Evolutionary conservation across 495 filamentous ascomycete species (phyloP).

Genomic region (Penicillium samsonianum): DNA sequence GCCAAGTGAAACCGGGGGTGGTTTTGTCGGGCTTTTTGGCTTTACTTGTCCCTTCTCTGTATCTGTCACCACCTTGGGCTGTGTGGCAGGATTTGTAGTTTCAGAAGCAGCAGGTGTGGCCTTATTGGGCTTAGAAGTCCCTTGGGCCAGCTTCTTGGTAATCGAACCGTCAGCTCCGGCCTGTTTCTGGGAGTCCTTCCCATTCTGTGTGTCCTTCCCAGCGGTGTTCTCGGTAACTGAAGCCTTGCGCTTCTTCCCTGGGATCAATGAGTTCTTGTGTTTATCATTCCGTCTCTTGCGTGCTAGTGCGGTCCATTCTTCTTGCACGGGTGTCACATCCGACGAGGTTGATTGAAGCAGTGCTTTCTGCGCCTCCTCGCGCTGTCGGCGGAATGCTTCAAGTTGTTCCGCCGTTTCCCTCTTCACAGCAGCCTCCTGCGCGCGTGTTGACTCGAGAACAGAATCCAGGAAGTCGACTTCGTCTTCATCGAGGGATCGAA

Average conservation of each 20-base stretch:
- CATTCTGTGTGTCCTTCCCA: slow-evolving; percentile 13
- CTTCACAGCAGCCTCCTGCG: slow-evolving; percentile 71
- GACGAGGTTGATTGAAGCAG: slow-evolving; percentile 40
- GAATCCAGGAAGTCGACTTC: slow-evolving; percentile 90
- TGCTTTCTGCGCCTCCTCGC: slow-evolving; percentile 64
- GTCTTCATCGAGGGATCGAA: slow-evolving; percentile 88
- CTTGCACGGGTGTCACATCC: slow-evolving; percentile 36
- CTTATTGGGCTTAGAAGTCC: neutral
- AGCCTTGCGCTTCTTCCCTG: slow-evolving; percentile 60
- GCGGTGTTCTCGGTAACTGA: slow-evolving; percentile 29
- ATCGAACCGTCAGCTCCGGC: neutral
- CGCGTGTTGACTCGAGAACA: slow-evolving; percentile 65
- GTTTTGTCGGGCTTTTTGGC: slow-evolving; percentile 16
- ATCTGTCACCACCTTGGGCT: slow-evolving; percentile 7
- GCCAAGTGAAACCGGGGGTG: slow-evolving; percentile 30
- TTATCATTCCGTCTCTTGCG: slow-evolving; percentile 62
- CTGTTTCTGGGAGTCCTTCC: slow-evolving; percentile 18
- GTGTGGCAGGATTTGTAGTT: neutral
- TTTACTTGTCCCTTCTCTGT: neutral
- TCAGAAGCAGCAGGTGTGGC: neutral
- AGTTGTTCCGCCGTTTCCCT: slow-evolving; percentile 75
- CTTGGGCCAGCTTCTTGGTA: slow-evolving; percentile 3
- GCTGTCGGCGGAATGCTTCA: slow-evolving; percentile 65
- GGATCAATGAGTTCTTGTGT: slow-evolving; percentile 53
- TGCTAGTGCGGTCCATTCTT: slow-evolving; percentile 53